Base-by-base conservation (phyloP, 129 eudicot genomes). In the Oenanthe sinensis region DNA sequence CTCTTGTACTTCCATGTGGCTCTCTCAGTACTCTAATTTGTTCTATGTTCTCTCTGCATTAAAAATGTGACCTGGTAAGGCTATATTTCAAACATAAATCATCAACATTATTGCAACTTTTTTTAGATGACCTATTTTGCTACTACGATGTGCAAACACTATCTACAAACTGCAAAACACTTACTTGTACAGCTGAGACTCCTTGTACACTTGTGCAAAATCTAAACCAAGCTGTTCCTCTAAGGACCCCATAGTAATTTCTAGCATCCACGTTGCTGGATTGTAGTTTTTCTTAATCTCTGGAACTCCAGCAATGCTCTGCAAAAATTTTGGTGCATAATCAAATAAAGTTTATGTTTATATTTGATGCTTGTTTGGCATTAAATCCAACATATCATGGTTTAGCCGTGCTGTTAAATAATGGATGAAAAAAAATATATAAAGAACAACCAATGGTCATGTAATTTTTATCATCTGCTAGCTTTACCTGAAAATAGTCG, bases 401-500 rank as follows among this genome's bases (percentile, higher is more conserved):
- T 65, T 13, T 28, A 26, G 20, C 71, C 19, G 30, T 26, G 71
- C 40, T 65, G 20, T 30, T 65, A 33, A 8, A 17, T 65, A 13
- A 65, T 65, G 71, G 40, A 28, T 28, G 42, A 33, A 65, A 65
- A 49, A 1, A 37, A 19, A 54, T 54, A 11, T 12, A 9, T n/a
- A 45, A 12, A 26, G 19, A 19, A 22, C 6, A 1, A 10, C 6
- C 20, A 65, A 30, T 30, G 33, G 33, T 58, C 14, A 65, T 26
- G 11, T 30, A 12, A 30, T 28, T 65, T 17, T 65, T 42, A 65
- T 65, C 20, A 63, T 65, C 40, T 30, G 19, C 20, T 65, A 30
- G 71, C 71, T 20, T 72, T 80, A 87, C 86, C 90, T 87, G 85
- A 80, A 87, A 87, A 83, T 87, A 85, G 65, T 80, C 71, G 62